A percentile compares a stretch with the other conserved stretches of the same genome.
Evolutionary conservation across 2,329 filamentous ascomycete genomes (phyloP).

Genomic region (Paecilomyces niveus): DNA sequence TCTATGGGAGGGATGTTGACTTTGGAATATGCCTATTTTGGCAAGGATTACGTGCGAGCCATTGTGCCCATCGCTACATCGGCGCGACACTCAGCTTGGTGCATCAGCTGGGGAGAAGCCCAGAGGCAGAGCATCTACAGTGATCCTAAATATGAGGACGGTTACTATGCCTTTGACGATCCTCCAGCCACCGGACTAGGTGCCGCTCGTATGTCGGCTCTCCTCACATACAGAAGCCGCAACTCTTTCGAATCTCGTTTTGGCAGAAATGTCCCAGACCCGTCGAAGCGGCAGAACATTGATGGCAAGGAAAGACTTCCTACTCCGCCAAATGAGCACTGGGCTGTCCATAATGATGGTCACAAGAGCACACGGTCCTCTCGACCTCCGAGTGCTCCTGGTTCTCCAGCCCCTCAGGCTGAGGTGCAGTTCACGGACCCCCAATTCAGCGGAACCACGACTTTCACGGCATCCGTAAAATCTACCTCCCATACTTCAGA

Average conservation of each 20-base stretch:
- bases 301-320: slow-evolving; percentile 55
- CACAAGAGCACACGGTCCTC: slow-evolving; percentile 59
- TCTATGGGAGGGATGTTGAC: slow-evolving; percentile 55
- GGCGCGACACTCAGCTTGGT: slow-evolving; percentile 51
- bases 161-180: slow-evolving; percentile 84
- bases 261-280: slow-evolving; percentile 84
- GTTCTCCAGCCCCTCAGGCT: slow-evolving; percentile 17
- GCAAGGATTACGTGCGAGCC: slow-evolving; percentile 52
- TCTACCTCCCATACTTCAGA: slow-evolving; percentile 17
- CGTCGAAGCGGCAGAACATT: slow-evolving; percentile 75
- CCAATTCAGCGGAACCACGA: slow-evolving; percentile 62
- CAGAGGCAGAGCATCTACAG: slow-evolving; percentile 73
- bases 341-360: slow-evolving; percentile 76
- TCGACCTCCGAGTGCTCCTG: slow-evolving; percentile 29
- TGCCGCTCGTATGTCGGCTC: slow-evolving; percentile 91
- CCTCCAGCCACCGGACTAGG: slow-evolving; percentile 81
- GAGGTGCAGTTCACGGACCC: slow-evolving; percentile 50
- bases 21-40: slow-evolving; percentile 61
- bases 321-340: slow-evolving; percentile 64
- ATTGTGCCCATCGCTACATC: slow-evolving; percentile 53
- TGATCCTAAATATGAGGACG: slow-evolving; percentile 96
- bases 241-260: slow-evolving; percentile 97
- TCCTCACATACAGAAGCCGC: slow-evolving; percentile 90
- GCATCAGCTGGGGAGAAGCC: slow-evolving; percentile 53
- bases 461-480: slow-evolving; percentile 38